A percentile compares a stretch with the other conserved stretches of the same genome.
phyloP scores from a whole-genome alignment of 768 basidiomycete genomes.

The Cystofilobasidium capitatum region DNA sequence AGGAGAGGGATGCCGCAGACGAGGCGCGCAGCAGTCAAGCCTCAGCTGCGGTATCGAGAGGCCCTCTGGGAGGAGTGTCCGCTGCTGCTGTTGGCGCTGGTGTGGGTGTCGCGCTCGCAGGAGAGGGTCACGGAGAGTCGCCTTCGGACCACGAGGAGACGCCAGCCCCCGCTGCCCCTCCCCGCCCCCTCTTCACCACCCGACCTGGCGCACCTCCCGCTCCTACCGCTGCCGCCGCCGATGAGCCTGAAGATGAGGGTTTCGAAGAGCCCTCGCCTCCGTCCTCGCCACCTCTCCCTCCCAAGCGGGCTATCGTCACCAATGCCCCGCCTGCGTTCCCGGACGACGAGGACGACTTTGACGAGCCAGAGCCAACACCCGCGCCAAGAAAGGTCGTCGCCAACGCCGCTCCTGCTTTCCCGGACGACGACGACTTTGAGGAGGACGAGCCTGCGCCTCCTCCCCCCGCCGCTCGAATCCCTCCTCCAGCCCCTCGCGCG shows the following conservation, averaged over 20 bases:
- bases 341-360: constrained; percentile 40
- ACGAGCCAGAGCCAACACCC: constrained; percentile 39
- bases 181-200: constrained; percentile 9
- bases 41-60: constrained; percentile 33
- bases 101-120: constrained; percentile 27
- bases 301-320: background rate
- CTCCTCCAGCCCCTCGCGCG: constrained; percentile 37
- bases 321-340: constrained; percentile 18
- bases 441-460: constrained; percentile 5
- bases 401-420: constrained; percentile 31
- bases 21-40: constrained; percentile 51
- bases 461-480: constrained; percentile 8
- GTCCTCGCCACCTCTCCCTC: constrained; percentile 36
- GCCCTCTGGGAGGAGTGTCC: constrained; percentile 44
- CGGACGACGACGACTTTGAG: constrained; percentile 20
- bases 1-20: constrained; percentile 74
- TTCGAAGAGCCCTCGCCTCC: constrained; percentile 31
- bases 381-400: constrained; percentile 45
- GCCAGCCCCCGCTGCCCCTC: background rate
- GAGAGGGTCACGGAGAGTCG: constrained; percentile 5
- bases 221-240: constrained; percentile 3
- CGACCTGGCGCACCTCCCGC: constrained; percentile 13
- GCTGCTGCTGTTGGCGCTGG: constrained; percentile 28
- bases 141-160: constrained; percentile 13
- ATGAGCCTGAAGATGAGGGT: constrained; percentile 22